phyloP scores from a whole-genome alignment of 371 early-diverging fungal species.

The Apophysomyces sp. region DNA sequence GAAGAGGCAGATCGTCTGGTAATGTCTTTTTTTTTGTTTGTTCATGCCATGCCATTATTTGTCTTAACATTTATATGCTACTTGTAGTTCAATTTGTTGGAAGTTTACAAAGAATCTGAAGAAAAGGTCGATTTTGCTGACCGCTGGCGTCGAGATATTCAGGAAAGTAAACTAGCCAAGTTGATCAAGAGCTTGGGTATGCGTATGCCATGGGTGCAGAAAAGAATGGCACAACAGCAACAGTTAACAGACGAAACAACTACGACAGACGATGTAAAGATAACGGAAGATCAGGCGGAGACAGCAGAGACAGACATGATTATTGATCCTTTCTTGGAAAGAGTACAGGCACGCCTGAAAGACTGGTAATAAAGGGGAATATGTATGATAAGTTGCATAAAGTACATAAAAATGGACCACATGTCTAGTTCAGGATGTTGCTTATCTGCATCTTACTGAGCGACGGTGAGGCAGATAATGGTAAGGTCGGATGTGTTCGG shows the following conservation, averaged over 20 bases:
- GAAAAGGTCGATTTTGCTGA: conserved; percentile 65
- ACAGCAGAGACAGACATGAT: neutral
- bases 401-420: neutral
- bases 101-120: conserved; percentile 53
- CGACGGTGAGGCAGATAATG: neutral
- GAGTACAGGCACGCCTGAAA: conserved; percentile 11
- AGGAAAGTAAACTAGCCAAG: conserved; percentile 70
- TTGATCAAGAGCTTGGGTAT: conserved; percentile 64
- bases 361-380: conserved; percentile 11
- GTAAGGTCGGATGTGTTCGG: neutral
- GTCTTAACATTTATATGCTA: neutral
- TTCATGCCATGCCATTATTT: neutral
- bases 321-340: conserved; percentile 20
- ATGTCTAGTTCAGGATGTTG: neutral
- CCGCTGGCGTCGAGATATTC: conserved; percentile 68
- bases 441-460: neutral
- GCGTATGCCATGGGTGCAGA: conserved; percentile 78
- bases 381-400: neutral
- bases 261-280: neutral
- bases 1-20: conserved; percentile 58
- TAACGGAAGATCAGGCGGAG: neutral
- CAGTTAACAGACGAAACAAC: neutral
- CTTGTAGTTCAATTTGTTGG: conserved; percentile 53
- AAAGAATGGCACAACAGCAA: conserved; percentile 11
- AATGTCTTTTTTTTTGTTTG: neutral